These are phyloP conservation scores for Sporothrix phasma DNA, from an alignment of 2,329 filamentous ascomycete species.

Conservation along the genomic window DNA sequence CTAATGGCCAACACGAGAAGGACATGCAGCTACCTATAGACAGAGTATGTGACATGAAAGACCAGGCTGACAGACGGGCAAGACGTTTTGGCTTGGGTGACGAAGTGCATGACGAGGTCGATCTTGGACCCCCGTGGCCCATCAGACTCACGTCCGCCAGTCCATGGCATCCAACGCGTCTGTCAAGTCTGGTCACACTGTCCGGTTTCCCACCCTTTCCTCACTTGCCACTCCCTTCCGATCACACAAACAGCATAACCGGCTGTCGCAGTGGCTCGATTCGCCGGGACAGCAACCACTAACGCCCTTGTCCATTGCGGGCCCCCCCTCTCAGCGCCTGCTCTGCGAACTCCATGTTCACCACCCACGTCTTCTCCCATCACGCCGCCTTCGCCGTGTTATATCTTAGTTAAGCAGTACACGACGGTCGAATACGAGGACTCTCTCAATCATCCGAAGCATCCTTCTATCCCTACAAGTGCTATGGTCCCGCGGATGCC, in stretches of 20 bases:
- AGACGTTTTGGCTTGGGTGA: not conserved
- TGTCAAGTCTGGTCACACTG: not conserved
- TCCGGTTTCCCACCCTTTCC: not conserved
- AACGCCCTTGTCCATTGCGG: not conserved
- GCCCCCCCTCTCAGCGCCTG: not conserved
- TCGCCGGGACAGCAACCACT: not conserved
- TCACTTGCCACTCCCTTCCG: not conserved
- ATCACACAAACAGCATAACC: not conserved
- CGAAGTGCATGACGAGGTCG: not conserved
- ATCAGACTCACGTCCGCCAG: not conserved
- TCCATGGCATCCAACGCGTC: not conserved
- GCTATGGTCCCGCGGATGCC: not conserved
- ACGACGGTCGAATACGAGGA: constrained; percentile 8
- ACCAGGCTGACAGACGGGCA: not conserved
- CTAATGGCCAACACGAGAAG: constrained; percentile 10
- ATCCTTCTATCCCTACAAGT: not conserved
- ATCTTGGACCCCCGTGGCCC: not conserved
- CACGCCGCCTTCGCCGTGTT: not conserved
- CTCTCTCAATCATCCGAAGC: not conserved
- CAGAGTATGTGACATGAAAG: not conserved
- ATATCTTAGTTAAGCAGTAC: constrained; percentile 14
- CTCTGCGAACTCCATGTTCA: not conserved
- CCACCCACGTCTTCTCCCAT: not conserved
- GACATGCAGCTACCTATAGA: not conserved
- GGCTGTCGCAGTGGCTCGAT: not conserved